Percentiles rank a stretch among this genome's conserved stretches.
Conservation (phyloP, 2,329 filamentous ascomycete genomes). For the Sordariomycetes sp. region DNA sequence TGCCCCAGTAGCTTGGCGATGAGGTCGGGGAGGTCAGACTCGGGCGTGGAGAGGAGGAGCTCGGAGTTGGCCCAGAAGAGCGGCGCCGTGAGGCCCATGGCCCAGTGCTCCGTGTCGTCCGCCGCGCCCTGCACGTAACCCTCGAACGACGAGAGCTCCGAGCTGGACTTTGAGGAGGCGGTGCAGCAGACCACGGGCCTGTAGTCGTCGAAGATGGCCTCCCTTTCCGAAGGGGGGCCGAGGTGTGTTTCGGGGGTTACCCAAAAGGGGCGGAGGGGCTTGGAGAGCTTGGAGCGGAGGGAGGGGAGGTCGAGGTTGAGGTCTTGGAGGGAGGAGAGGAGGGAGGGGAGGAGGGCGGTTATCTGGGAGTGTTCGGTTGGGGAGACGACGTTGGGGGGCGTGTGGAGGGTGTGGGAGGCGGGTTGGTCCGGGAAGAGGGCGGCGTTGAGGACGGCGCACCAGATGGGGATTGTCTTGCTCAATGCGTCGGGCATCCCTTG, state of each 20-base stretch:
- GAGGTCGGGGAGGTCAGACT: conserved; percentile 45
- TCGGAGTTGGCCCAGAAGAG: conserved; percentile 67
- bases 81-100: conserved; percentile 60
- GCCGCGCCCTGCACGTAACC: conserved; percentile 85
- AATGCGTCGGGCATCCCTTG: conserved; percentile 83
- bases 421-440: conserved; percentile 53
- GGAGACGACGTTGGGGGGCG: conserved; percentile 60
- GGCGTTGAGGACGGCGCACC: conserved; percentile 78
- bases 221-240: conserved; percentile 14
- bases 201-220: conserved; percentile 38
- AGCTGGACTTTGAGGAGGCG: conserved; percentile 58
- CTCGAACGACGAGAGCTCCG: conserved; percentile 47
- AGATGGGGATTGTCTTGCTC: conserved; percentile 86
- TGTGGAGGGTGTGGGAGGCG: conserved; percentile 41
- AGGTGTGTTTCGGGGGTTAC: conserved; percentile 55
- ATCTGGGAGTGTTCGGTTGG: conserved; percentile 73
- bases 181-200: conserved; percentile 75
- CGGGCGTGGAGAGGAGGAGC: conserved; percentile 45
- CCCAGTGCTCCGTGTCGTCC: conserved; percentile 93
- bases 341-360: conserved; percentile 42
- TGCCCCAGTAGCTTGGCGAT: conserved; percentile 30
- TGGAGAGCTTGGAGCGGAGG: conserved; percentile 44
- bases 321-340: conserved; percentile 29
- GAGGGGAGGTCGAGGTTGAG: conserved; percentile 46
- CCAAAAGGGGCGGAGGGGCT: conserved; percentile 70